Conservation (phyloP, 306 rosid genomes). For the Gleditsia sinensis region DNA sequence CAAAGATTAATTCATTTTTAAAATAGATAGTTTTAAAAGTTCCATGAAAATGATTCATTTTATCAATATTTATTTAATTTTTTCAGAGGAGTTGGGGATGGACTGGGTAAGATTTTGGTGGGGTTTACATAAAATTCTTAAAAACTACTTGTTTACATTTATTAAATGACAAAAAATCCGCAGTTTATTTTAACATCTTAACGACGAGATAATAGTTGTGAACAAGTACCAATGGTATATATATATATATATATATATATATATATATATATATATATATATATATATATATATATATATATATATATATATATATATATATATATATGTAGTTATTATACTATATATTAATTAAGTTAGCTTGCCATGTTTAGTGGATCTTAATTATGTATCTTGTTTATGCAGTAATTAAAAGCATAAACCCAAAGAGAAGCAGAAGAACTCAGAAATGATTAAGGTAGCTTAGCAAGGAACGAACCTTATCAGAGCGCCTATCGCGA, state of each 20-base stretch:
- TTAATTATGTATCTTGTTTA: not conserved
- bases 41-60: constrained; percentile 15
- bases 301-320: no score
- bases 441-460: no score
- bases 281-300: no score
- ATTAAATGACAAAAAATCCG: not conserved
- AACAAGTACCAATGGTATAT: not conserved
- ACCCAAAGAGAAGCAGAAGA: not conserved
- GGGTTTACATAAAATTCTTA: not conserved
- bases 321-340: no score
- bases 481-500: constrained; percentile 77
- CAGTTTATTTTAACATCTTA: not conserved
- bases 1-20: not conserved
- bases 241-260: no score
- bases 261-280: no score
- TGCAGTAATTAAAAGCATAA: not conserved
- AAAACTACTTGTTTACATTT: not conserved
- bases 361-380: not conserved
- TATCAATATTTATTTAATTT: not conserved
- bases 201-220: not conserved
- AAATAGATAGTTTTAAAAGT: not conserved
- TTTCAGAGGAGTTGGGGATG: not conserved
- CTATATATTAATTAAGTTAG: no score
- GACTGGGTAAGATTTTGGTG: not conserved
- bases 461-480: constrained; percentile 48